Evolutionary conservation across 352 stramenopile genomes (phyloP).

Genomic region (Albugo candida): DNA sequence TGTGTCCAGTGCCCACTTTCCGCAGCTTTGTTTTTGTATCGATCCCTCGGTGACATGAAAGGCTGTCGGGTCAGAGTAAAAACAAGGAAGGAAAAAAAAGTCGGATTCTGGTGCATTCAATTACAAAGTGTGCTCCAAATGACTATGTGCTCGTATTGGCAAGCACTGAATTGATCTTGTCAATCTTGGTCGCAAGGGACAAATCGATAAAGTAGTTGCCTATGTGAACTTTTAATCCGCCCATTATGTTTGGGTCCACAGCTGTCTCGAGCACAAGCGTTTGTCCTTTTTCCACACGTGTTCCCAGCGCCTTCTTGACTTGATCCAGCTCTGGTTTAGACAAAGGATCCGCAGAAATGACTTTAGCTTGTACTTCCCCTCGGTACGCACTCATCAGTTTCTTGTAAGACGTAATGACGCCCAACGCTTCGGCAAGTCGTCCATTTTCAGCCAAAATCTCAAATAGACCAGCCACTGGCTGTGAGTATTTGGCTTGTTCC

Average conservation of each 20-base stretch:
- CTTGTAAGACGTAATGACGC: constrained; percentile 79
- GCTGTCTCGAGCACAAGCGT: constrained; percentile 83
- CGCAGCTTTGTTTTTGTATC: too few species aligned
- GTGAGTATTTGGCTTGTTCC: constrained; percentile 81
- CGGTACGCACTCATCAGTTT: constrained; percentile 91
- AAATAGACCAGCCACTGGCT: constrained; percentile 90
- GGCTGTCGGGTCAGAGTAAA: too few species aligned
- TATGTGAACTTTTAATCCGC: constrained; percentile 93
- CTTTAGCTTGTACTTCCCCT: constrained; percentile 89
- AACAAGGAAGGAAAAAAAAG: too few species aligned
- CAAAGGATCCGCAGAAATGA: constrained; percentile 89
- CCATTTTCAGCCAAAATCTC: constrained; percentile 93
- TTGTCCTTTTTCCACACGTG: constrained; percentile 75
- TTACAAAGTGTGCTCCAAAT: too few species aligned
- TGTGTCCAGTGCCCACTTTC: too few species aligned
- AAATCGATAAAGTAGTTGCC: constrained; percentile 96
- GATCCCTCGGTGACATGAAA: too few species aligned
- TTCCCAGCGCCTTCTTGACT: constrained; percentile 84
- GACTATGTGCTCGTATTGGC: too few species aligned
- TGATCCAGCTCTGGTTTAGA: constrained; percentile 83
- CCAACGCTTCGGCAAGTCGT: constrained; percentile 75
- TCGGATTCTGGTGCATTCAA: too few species aligned
- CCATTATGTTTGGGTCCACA: constrained; percentile 88
- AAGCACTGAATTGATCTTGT: constrained; percentile 83
- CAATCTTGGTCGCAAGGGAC: constrained; percentile 88